Conservation (phyloP, 495 filamentous ascomycete genomes). For the Staphylotrichum longicolle region DNA sequence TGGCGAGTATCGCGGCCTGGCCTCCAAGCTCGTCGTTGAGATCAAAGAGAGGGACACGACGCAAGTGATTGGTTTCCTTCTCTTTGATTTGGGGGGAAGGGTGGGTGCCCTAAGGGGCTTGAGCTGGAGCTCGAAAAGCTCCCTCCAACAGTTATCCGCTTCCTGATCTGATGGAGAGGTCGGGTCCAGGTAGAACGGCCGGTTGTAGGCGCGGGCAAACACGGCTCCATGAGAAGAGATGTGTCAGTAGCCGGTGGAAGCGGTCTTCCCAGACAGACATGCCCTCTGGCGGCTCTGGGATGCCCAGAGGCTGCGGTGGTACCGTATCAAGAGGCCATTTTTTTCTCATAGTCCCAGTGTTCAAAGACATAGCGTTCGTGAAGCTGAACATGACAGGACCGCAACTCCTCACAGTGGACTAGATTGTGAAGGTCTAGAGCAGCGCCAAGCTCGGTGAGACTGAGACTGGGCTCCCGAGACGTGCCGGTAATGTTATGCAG, state of each 20-base stretch:
- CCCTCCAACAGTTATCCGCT: too few species aligned
- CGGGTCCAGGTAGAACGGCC: too few species aligned
- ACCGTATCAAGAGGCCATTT: not conserved
- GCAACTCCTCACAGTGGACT: not conserved
- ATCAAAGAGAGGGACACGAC: not conserved
- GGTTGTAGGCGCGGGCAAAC: too few species aligned
- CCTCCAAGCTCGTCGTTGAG: not conserved
- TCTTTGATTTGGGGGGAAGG: not conserved
- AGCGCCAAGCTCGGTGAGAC: not conserved
- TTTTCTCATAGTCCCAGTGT: not conserved
- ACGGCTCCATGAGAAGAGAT: not conserved
- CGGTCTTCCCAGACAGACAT: not conserved
- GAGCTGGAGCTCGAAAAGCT: too few species aligned
- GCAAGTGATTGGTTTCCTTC: not conserved
- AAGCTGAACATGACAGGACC: not conserved
- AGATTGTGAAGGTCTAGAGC: not conserved
- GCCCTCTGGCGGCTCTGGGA: not conserved
- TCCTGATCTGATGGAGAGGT: too few species aligned
- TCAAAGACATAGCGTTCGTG: not conserved
- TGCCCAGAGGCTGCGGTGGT: not conserved
- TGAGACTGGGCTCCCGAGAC: too few species aligned
- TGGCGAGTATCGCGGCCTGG: not conserved
- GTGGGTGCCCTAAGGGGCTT: too few species aligned
- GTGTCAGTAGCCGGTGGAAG: not conserved
- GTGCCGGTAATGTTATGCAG: not conserved